Base-by-base conservation (phyloP, 805 yeast genomes). In the Ogataea dorogensis region DNA sequence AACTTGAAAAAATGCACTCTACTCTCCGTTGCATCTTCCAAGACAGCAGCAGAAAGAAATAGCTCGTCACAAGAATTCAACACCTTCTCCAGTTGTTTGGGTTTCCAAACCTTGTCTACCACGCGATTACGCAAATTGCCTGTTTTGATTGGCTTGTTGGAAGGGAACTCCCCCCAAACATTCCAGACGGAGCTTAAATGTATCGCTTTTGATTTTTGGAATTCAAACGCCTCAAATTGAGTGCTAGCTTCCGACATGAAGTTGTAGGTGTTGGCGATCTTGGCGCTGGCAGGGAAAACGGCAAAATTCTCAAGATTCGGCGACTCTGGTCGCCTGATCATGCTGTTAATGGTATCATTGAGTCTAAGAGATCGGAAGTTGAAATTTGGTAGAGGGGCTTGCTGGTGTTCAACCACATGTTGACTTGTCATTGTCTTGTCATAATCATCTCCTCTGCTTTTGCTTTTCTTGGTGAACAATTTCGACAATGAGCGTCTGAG, bases 151-250 rank as follows among this genome's bases (percentile, higher is more conserved):
- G 25, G 28, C 12, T 28, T 40, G 14, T 28, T 18, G 5, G 36
- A 28, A 9, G 31, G 30, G 24, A 36, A 18, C 28, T 48, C 48
- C 8, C 47, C 35, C 53, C 53, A 48, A 14, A 45, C 44, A 24
- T 48, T 48, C 53, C 53, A 48, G n/a, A 44, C 43, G 4, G 43
- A 36, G 23, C 36, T 45, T 19, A 48, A 18, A 18, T 41, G 46
- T 8, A 36, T 31, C 2, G 36, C 18, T 12, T 35, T 29, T 11
- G 46, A 42, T 24, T 27, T 35, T 11, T 34, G 34, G 5, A 31
- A 24, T 23, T 42, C 49, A 40, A 48, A 43, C 6, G 44, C 44
- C 28, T 48, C 53, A 26, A 43, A 45, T 25, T 48, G 53, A 2
- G 53, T 48, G 30, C 48, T 46, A n/a, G 40, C 33, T 20, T 40